Base-by-base conservation (phyloP, 306 rosid genomes). In the Quercus mongolica region DNA sequence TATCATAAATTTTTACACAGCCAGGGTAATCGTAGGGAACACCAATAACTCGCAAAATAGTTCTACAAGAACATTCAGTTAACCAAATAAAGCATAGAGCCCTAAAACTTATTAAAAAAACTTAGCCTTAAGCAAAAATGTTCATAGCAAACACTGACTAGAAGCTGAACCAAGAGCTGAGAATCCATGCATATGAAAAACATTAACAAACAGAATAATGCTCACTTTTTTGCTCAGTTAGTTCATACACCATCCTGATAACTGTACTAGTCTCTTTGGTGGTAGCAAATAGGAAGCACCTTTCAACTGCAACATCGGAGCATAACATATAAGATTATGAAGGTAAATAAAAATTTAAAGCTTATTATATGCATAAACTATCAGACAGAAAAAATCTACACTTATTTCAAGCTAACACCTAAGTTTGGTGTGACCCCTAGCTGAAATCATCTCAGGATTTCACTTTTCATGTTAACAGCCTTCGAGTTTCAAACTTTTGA, bases 151-250 rank as follows among this genome's bases (percentile, higher is more conserved):
- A 25, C 52, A 69, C 21, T 18, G 7, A 21, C 52, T 31, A 61
- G 49, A 75, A 6, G 57, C n/a, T 63, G 56, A 76, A 77, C 33
- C 33, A 14, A 69, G 72, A 31, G 35, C 11, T 10, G 17, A 30
- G 58, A 21, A 67, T 54, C 76, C 59, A 62, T 49, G 31, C 56
- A 20, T 54, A 28, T 49, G 18, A 12, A 25, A 35, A n/a, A 55
- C 6, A 73, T 33, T 56, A 15, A 28, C 56, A 19, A 15, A 62
- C 14, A 55, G 57, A 26, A 72, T 14, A 71, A 64, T 70, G 77
- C 96, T 89, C 83, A 94, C 98, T 92, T 84, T 92, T 92, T 52
- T 83, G 91, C 85, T 94, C 98, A 54, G 52, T 83, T 78, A 94
- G 33, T 69, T 94, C 97, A 63, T 84, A 86, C 0, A 88, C 97